Percentiles rank a stretch among this genome's conserved stretches.
These are phyloP conservation scores for Colletotrichum coccodes DNA, from an alignment of 2,329 filamentous ascomycete genomes.

Conservation along the genomic window DNA sequence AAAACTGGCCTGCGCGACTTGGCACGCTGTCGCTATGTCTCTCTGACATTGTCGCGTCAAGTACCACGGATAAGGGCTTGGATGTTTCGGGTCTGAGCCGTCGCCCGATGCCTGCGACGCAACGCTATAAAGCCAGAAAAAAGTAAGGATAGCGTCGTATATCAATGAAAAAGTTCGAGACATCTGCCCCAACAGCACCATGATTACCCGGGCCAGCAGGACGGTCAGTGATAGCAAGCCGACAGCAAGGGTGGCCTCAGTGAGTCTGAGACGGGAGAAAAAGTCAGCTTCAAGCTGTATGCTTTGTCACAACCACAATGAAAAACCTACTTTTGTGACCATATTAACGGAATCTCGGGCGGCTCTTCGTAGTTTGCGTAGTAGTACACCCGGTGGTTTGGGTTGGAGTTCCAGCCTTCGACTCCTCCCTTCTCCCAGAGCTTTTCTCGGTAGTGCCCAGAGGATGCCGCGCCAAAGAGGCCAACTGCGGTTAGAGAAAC, in stretches of 20 bases:
- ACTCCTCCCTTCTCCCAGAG: conserved; percentile 41
- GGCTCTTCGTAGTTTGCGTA: conserved; percentile 42
- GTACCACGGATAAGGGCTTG: conserved; percentile 41
- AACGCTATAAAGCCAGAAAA: conserved; percentile 41
- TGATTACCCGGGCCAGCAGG: conserved; percentile 37
- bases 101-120: conserved; percentile 38
- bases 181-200: conserved; percentile 35
- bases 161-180: conserved; percentile 34
- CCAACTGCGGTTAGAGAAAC: conserved; percentile 15
- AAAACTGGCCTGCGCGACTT: conserved; percentile 11
- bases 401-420: conserved; percentile 43
- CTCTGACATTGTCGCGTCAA: conserved; percentile 36
- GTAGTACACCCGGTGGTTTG: conserved; percentile 39
- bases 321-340: conserved; percentile 37
- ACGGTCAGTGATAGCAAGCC: conserved; percentile 41
- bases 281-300: background rate
- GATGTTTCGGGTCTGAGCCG: conserved; percentile 37
- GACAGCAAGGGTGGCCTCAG: conserved; percentile 42
- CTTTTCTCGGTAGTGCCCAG: conserved; percentile 34
- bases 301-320: no score
- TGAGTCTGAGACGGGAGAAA: conserved; percentile 34
- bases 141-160: conserved; percentile 42
- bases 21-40: background rate
- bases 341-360: conserved; percentile 41
- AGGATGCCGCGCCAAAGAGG: conserved; percentile 38